These are phyloP conservation scores for Hirsutella thompsonii DNA, from an alignment of 2,329 filamentous ascomycete genomes.

Conservation along the genomic window DNA sequence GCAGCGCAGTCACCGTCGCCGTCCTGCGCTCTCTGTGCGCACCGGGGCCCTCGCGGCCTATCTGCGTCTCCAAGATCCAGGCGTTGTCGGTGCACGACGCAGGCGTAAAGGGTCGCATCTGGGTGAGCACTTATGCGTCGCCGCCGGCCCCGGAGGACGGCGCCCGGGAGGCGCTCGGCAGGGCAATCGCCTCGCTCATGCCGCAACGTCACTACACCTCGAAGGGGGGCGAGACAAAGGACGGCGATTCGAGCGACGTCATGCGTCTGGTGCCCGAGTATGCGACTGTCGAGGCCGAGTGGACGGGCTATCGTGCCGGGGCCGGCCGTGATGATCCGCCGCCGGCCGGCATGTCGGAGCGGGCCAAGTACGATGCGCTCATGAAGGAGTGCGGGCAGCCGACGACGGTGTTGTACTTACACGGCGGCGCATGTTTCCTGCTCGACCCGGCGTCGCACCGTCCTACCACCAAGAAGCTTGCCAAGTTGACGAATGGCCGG, in stretches of 20 bases:
- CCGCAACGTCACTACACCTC: not conserved
- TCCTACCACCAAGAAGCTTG: conserved; percentile 42
- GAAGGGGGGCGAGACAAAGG: not conserved
- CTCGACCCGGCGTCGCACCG: conserved; percentile 60
- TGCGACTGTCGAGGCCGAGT: conserved; percentile 54
- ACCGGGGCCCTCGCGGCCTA: conserved; percentile 22
- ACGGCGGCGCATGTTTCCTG: conserved; percentile 64
- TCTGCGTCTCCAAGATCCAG: conserved; percentile 50
- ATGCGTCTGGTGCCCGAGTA: conserved; percentile 33
- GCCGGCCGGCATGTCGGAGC: conserved; percentile 42
- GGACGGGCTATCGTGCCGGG: conserved; percentile 55
- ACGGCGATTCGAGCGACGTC: conserved; percentile 3
- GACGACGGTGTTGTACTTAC: conserved; percentile 58
- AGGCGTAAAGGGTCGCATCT: conserved; percentile 65
- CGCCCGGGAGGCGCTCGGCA: conserved; percentile 43
- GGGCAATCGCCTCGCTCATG: conserved; percentile 30
- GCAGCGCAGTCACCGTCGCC: conserved; percentile 58
- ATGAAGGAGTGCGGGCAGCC: conserved; percentile 53
- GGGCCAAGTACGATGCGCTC: conserved; percentile 50
- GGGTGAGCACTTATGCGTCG: conserved; percentile 62
- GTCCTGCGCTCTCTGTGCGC: conserved; percentile 55
- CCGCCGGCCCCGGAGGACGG: conserved; percentile 43
- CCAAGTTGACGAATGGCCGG: conserved; percentile 52
- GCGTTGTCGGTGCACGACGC: conserved; percentile 46
- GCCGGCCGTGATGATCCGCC: conserved; percentile 36